phyloP scores from a whole-genome alignment of 176 grass and related monocot species.

The Carex scoparia region DNA sequence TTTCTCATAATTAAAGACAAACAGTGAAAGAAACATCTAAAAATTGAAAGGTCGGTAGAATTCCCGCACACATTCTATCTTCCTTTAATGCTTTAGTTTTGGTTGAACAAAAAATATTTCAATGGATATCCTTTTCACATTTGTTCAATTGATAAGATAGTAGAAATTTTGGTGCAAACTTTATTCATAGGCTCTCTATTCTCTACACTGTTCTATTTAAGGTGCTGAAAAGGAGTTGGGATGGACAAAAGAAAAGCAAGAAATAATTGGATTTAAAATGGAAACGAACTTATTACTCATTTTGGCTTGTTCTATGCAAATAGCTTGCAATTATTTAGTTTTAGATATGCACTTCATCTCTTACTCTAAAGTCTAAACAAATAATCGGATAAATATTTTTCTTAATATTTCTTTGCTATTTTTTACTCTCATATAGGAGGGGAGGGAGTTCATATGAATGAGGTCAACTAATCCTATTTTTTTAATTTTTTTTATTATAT shows the following conservation, averaged over 20 bases:
- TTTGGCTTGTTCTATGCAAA: neutral
- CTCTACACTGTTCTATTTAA: neutral
- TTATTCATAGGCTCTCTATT: neutral
- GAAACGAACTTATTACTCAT: neutral
- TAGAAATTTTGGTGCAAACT: neutral
- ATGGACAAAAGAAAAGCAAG: neutral
- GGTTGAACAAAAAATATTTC: neutral
- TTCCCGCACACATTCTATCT: neutral
- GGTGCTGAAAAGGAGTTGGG: neutral
- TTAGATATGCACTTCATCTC: neutral
- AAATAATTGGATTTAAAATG: neutral
- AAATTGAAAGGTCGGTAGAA: neutral
- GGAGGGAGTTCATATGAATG: too few species aligned
- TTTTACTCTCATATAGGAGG: neutral
- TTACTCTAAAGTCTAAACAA: neutral
- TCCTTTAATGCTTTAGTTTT: neutral
- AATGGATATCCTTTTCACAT: neutral
- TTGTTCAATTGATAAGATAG: neutral
- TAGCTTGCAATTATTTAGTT: neutral
- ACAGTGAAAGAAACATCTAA: neutral
- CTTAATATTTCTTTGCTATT: neutral
- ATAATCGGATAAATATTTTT: neutral
- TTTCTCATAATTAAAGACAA: constrained; percentile 13
- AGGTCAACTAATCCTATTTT: too few species aligned
- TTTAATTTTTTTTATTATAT: too few species aligned